Evolutionary conservation across 2,329 filamentous ascomycete genomes (phyloP).

Genomic region (Cladosporium sp.): DNA sequence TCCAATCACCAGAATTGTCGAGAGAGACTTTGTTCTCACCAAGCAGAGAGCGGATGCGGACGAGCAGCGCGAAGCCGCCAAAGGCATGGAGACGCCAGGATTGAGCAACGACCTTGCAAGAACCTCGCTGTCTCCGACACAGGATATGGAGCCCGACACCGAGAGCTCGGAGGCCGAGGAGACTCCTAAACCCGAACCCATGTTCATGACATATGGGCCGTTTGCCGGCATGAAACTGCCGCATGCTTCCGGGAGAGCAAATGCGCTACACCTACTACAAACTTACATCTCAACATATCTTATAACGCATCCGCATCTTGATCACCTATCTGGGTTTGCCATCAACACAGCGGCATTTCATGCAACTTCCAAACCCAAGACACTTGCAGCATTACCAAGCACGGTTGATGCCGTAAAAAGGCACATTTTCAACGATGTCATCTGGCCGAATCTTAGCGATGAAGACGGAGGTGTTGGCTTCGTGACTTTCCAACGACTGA

Average conservation of each 20-base stretch:
- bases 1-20: constrained; percentile 75
- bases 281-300: constrained; percentile 81
- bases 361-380: constrained; percentile 72
- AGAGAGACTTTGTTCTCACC: constrained; percentile 49
- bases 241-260: constrained; percentile 63
- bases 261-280: constrained; percentile 74
- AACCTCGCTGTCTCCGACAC: constrained; percentile 8
- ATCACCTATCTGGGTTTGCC: constrained; percentile 86
- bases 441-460: constrained; percentile 96
- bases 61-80: constrained; percentile 4
- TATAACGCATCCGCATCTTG: constrained; percentile 94
- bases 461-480: constrained; percentile 93
- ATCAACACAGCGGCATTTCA: constrained; percentile 88
- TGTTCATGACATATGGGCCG: constrained; percentile 59
- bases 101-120: constrained; percentile 11
- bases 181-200: constrained; percentile 37
- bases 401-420: constrained; percentile 90
- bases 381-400: constrained; percentile 76
- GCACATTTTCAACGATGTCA: constrained; percentile 96
- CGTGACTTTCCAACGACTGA: constrained; percentile 81
- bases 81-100: constrained; percentile 6
- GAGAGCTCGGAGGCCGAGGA: constrained; percentile 19
- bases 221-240: constrained; percentile 76
- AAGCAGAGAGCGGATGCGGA: constrained; percentile 17
- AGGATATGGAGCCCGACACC: constrained; percentile 4